phyloP scores from a whole-genome alignment of 306 rosid species.

The Quercus dentata region DNA sequence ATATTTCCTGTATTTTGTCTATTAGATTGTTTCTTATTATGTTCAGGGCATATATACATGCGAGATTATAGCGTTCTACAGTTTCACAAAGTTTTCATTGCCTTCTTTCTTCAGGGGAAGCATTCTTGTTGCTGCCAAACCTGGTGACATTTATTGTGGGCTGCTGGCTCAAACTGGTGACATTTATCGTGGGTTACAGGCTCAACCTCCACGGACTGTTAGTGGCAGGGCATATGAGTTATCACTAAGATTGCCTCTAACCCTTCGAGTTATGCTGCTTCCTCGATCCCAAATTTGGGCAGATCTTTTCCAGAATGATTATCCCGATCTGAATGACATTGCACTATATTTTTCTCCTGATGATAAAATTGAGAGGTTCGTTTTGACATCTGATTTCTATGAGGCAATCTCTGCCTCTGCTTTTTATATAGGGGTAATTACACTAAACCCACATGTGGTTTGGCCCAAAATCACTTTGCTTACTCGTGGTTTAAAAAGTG shows the following conservation, averaged over 20 bases:
- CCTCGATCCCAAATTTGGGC: slow-evolving; percentile 35
- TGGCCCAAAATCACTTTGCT: no score
- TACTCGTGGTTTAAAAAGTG: no score
- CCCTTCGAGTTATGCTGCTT: slow-evolving; percentile 41
- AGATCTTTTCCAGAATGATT: slow-evolving; percentile 37
- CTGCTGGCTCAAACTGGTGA: no score
- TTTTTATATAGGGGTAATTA: not conserved
- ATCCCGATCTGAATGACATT: slow-evolving; percentile 58
- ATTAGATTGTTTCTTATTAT: not conserved
- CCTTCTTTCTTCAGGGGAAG: slow-evolving; percentile 56
- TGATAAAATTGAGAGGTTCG: slow-evolving; percentile 43
- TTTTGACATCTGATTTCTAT: slow-evolving; percentile 21
- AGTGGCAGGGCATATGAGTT: slow-evolving; percentile 38
- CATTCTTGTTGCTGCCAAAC: slow-evolving; percentile 27
- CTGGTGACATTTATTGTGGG: not conserved
- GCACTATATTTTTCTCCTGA: slow-evolving; percentile 68
- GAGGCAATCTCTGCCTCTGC: not conserved
- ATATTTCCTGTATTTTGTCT: not conserved
- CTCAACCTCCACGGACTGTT: slow-evolving; percentile 54
- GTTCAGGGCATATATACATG: slow-evolving; percentile 5
- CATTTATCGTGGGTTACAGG: slow-evolving; percentile 52
- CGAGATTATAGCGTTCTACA: not conserved
- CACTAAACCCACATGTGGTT: no score
- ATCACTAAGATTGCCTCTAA: slow-evolving; percentile 46
- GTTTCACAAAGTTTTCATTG: not conserved